Percentiles rank a stretch among this genome's conserved stretches.
Evolutionary conservation across 176 grass and related monocot genomes (phyloP).

Genomic region (Carex scoparia): DNA sequence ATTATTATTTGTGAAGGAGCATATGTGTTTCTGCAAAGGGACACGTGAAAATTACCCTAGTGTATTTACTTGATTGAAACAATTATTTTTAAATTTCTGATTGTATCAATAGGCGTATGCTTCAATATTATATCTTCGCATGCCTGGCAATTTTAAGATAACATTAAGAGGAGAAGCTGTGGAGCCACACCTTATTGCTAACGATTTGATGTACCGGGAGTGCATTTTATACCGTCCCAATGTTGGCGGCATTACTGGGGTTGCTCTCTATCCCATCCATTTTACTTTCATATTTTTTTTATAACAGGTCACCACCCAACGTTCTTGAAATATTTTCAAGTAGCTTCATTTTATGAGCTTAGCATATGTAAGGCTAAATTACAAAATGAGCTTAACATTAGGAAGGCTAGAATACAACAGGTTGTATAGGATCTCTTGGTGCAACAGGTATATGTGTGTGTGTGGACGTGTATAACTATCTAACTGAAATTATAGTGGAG

Average conservation of each 20-base stretch:
- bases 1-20: background rate
- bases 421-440: too few relatives aligned
- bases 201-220: constrained; percentile 85
- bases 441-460: too few relatives aligned
- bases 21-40: background rate
- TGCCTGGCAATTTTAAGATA: constrained; percentile 78
- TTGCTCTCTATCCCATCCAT: constrained; percentile 25
- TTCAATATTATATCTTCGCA: constrained; percentile 87
- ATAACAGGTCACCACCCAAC: background rate
- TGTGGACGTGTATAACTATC: background rate
- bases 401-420: too few relatives aligned
- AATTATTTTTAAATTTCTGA: constrained; percentile 37
- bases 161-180: constrained; percentile 63
- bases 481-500: background rate
- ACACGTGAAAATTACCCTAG: background rate
- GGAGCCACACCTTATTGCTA: constrained; percentile 61
- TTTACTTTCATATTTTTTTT: background rate
- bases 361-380: background rate
- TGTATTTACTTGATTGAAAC: constrained; percentile 30
- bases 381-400: too few relatives aligned
- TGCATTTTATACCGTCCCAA: constrained; percentile 91
- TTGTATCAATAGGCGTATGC: constrained; percentile 66
- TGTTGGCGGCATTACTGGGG: constrained; percentile 54
- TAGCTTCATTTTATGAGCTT: background rate
- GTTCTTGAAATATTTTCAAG: background rate